Conservation (phyloP, 208 protist species). For the Leishmania lainsoni region DNA sequence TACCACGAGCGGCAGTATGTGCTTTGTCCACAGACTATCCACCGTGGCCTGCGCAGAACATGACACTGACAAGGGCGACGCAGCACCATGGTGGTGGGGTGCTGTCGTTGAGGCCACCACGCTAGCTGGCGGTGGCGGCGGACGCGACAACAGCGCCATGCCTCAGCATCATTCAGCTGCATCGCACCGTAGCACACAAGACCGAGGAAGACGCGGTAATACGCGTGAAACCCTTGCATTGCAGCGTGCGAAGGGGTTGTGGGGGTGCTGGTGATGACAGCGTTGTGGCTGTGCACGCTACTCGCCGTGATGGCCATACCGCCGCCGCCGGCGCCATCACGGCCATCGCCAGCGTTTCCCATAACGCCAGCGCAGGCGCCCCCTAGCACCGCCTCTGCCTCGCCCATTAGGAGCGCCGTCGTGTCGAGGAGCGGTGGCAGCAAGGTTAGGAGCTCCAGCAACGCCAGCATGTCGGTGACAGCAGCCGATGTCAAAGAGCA, state of each 20-base stretch:
- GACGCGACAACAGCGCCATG: not conserved
- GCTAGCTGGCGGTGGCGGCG: not conserved
- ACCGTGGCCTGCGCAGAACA: not conserved
- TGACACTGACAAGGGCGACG: not conserved
- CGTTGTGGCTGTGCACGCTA: not conserved
- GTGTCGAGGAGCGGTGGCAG: conserved; percentile 24
- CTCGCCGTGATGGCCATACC: not conserved
- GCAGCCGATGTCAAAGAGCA: not conserved
- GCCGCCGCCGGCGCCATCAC: too few relatives aligned
- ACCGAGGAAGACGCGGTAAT: conserved; percentile 25
- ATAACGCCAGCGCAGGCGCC: conserved; percentile 10
- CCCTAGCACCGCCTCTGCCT: conserved; percentile 22
- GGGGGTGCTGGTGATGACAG: not conserved
- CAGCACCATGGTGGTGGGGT: not conserved
- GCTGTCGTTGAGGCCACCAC: not conserved
- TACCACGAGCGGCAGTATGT: conserved; percentile 20
- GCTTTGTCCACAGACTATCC: conserved; percentile 7
- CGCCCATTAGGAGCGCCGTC: conserved; percentile 11
- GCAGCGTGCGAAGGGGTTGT: not conserved
- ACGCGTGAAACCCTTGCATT: conserved; percentile 4
- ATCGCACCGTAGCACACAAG: conserved; percentile 20
- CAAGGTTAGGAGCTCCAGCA: conserved; percentile 31
- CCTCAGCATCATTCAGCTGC: conserved; percentile 11
- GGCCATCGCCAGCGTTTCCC: not conserved
- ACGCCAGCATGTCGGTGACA: conserved; percentile 9